These are phyloP conservation scores for Talaromyces borbonicus DNA, from an alignment of 495 filamentous ascomycete genomes.

Conservation along the genomic window DNA sequence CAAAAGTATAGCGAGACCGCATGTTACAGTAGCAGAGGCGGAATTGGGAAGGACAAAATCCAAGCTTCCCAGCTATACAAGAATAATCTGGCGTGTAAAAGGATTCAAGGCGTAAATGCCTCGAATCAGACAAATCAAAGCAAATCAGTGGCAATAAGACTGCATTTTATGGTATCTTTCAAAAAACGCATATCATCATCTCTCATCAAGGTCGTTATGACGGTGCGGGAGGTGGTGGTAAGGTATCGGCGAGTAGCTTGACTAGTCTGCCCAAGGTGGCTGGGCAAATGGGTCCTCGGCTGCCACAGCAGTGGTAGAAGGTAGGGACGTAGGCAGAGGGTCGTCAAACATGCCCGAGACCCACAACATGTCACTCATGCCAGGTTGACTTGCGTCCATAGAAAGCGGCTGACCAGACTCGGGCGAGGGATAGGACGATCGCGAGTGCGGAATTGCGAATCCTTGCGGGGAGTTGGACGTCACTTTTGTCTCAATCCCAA, in stretches of 20 bases:
- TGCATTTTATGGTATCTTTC: constrained; percentile 9
- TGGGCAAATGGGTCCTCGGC: constrained; percentile 26
- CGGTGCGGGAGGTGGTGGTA: constrained; percentile 40
- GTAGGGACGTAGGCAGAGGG: constrained; percentile 17
- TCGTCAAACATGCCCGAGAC: constrained; percentile 27
- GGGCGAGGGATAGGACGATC: constrained; percentile 12
- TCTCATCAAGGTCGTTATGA: constrained; percentile 45
- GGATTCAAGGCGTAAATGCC: neutral
- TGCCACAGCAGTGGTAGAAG: neutral
- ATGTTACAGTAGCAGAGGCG: constrained; percentile 10
- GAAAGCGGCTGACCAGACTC: constrained; percentile 15
- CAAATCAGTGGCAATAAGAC: neutral
- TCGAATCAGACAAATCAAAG: neutral
- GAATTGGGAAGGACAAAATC: neutral
- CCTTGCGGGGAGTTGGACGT: constrained; percentile 25
- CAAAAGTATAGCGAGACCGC: constrained; percentile 5
- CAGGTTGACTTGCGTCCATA: neutral
- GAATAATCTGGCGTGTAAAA: neutral
- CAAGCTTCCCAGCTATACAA: neutral
- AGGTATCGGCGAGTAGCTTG: constrained; percentile 17
- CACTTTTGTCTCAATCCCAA: constrained; percentile 30
- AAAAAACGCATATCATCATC: constrained; percentile 34
- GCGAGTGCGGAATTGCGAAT: constrained; percentile 25
- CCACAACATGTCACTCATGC: constrained; percentile 27
- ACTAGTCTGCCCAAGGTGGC: constrained; percentile 30